Base-by-base conservation (phyloP, 495 filamentous ascomycete genomes). In the Apodospora peruviana region DNA sequence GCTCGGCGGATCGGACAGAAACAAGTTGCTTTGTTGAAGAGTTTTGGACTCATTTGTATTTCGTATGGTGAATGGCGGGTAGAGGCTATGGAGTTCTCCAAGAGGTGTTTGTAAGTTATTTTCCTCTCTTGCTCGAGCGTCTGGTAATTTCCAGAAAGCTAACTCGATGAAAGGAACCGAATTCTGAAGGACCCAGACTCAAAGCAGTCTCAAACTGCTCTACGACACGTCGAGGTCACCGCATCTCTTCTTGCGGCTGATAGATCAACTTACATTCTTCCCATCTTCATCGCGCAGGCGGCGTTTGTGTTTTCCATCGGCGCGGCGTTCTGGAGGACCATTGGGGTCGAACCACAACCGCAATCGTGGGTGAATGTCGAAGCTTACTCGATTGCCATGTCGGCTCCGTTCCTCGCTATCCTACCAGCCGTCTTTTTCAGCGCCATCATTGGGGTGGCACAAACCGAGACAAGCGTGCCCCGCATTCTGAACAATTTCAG, bases 301-400 rank as follows among this genome's bases (percentile, higher is more conserved):
- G 36, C 39, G 1, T 55, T 55, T 34, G 38, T 55, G 19, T 24
- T 45, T 8, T 43, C 47, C 19, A 55, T 55, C 41, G 47, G 41
- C 19, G 52, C 47, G 10, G 52, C 52, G 12, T 55, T 42, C 42
- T 55, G 52, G 52, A 37, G 52, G 18, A 36, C 50, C 2, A 38
- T 43, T 27, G 52, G 47, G 24, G 38, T 50, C 1, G 2, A 14
- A n/a, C 42, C 52, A 5, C 37, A 55, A 22, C 37, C 14, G 16
- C 40, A 43, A 18, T 19, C 27, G 4, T 55, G 52, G 52, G 43
- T 32, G 14, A 55, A 55, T 22, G 39, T 55, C 47, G 52, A 55
- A 29, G 52, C 52, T 2, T 55, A 55, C 37, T 50, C 52, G 14
- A 55, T 55, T 27, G 52, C 52, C 38, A 55, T 55, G 37, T 55